Evolutionary conservation across 805 yeast species (phyloP), one percentile per base, ranked within the genome.

Genomic region (Lachancea sp.): DNA sequence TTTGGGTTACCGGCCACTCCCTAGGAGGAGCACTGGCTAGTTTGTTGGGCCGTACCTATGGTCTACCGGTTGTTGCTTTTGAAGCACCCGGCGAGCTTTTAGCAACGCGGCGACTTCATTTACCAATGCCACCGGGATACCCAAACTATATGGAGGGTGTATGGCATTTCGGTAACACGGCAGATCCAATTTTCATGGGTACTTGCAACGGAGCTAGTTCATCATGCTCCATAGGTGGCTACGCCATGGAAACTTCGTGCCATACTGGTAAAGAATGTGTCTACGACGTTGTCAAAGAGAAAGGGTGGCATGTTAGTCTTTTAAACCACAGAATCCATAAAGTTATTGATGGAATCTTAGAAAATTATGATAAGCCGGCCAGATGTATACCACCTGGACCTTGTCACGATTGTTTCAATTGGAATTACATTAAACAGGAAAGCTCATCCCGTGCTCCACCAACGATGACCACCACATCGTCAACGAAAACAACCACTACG

Each of bases 151-250:
- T 77, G 63, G 97, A 89, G 53, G 81, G 85, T 48, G 75, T 92
- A 8, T 92, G 95, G 94, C 97, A 92, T 58, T 67, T 92, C 56
- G 98, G 98, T 2, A 90, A 92, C 59, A 92, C 92, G 2, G 97
- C 96, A 0, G 98, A 92, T 59, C 98, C 98, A 1, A 85, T 92
- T 2, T 92, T 72, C 55, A 83, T 89, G 90, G 98, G 98, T 0
- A 89, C 87, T 7, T 92, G 98, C 60, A 88, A 84, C 55, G 98
- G 98, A 8, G 94, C 92, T 1, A 78, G 90, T 3, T 81, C 94
- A 0, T 64, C 89, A 1, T 92, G 98, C 61, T 80, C 90, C 45
- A 71, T 86, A 7, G 96, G 85, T 1, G 98, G 98, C 0, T 92
- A 87, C 61, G 98, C 97, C 8, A 81, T 92, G 96, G 98, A 92